Percentiles rank a stretch among this genome's conserved stretches.
Evolutionary conservation across 2,329 filamentous ascomycete genomes (phyloP).

Genomic region (Talaromyces sp.): DNA sequence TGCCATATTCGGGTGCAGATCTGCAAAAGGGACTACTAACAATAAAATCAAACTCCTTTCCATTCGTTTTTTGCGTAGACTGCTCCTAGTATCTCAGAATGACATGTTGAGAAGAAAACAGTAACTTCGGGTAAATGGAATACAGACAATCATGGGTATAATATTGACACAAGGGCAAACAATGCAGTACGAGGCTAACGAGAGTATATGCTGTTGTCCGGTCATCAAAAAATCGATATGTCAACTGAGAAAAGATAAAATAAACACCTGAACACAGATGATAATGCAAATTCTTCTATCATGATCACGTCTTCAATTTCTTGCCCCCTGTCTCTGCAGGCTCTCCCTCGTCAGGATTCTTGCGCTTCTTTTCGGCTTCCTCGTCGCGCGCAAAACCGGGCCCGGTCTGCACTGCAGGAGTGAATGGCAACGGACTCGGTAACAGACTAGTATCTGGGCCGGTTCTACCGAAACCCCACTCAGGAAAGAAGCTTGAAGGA

Average conservation of each 20-base stretch:
- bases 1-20: background rate
- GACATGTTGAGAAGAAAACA: background rate
- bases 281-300: background rate
- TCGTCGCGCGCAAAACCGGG: constrained; percentile 40
- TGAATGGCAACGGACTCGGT: constrained; percentile 89
- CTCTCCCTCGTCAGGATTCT: constrained; percentile 37
- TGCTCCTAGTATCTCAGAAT: background rate
- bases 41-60: background rate
- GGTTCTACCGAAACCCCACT: constrained; percentile 70
- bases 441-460: constrained; percentile 73
- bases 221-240: constrained; percentile 6
- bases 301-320: constrained; percentile 35
- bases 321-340: constrained; percentile 31
- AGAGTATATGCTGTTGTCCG: constrained; percentile 2
- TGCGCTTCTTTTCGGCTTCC: constrained; percentile 42
- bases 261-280: background rate
- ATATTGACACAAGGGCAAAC: background rate
- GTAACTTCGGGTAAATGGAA: background rate
- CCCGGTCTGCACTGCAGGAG: constrained; percentile 53
- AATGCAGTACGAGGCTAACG: constrained; percentile 1
- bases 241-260: background rate
- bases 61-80: background rate
- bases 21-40: background rate
- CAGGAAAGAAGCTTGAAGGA: constrained; percentile 85
- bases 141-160: constrained; percentile 9